Conservation (phyloP, 495 filamentous ascomycete genomes). For the Hypoxylon intermedium region DNA sequence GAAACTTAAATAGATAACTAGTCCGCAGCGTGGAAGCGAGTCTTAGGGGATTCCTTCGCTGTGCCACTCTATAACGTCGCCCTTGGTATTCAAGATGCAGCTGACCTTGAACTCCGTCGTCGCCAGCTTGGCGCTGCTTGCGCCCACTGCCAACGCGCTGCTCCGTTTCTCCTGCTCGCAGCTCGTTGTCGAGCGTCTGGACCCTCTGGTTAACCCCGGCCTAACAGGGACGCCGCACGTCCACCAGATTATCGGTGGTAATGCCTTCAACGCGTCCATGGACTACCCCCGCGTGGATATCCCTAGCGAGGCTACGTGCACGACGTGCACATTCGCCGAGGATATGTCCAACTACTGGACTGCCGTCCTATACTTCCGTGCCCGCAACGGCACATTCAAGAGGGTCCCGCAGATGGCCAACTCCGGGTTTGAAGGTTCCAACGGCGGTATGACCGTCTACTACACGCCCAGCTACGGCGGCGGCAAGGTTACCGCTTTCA, state of each 20-base stretch:
- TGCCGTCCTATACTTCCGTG: conserved; percentile 44
- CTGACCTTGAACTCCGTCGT: conserved; percentile 38
- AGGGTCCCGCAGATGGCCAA: conserved; percentile 42
- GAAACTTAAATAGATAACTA: conserved; percentile 25
- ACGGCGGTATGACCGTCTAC: conserved; percentile 45
- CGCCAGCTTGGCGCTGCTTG: conserved; percentile 51
- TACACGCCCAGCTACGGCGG: conserved; percentile 38
- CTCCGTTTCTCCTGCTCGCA: conserved; percentile 51
- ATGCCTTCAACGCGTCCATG: conserved; percentile 44
- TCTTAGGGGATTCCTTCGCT: not conserved
- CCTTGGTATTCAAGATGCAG: conserved; percentile 37
- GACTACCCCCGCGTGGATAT: conserved; percentile 36
- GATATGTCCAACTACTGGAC: conserved; percentile 51
- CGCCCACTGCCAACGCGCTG: conserved; percentile 50
- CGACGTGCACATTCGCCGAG: conserved; percentile 45
- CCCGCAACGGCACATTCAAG: conserved; percentile 45
- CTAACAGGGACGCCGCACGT: conserved; percentile 48
- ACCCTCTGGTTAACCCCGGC: conserved; percentile 51
- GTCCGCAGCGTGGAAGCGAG: conserved; percentile 11
- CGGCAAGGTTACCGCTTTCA: conserved; percentile 46
- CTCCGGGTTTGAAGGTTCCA: conserved; percentile 35
- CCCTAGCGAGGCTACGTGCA: conserved; percentile 42
- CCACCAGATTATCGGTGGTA: conserved; percentile 55
- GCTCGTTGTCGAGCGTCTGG: conserved; percentile 45
- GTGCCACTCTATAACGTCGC: not conserved